These are phyloP conservation scores for Candida berthetii DNA, from an alignment of 805 yeast species.

Conservation along the genomic window DNA sequence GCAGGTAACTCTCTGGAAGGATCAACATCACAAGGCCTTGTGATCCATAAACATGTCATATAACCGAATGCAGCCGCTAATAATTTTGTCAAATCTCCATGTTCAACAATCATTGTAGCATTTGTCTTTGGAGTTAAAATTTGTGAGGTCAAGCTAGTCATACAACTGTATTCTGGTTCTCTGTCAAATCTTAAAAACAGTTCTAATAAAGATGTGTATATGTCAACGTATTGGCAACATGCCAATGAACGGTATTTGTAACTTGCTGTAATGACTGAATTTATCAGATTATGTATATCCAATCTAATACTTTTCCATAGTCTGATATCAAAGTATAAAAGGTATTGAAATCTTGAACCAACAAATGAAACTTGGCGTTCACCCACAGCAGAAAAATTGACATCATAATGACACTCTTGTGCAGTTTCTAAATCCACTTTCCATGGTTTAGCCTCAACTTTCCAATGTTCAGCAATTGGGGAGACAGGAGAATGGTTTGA, in stretches of 20 bases:
- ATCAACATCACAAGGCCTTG: slow-evolving; percentile 36
- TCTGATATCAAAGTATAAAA: slow-evolving; percentile 57
- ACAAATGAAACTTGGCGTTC: slow-evolving; percentile 16
- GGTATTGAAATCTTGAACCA: slow-evolving; percentile 36
- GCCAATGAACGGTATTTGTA: slow-evolving; percentile 48
- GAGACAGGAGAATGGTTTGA: neutral
- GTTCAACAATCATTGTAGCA: slow-evolving; percentile 54
- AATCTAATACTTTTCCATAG: slow-evolving; percentile 62
- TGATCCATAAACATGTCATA: slow-evolving; percentile 47
- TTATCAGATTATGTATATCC: slow-evolving; percentile 55
- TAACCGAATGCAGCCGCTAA: slow-evolving; percentile 59
- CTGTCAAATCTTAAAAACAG: slow-evolving; percentile 63
- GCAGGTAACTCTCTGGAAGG: slow-evolving; percentile 11
- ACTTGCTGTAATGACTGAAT: slow-evolving; percentile 59
- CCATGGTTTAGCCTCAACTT: slow-evolving; percentile 37
- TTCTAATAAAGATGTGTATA: slow-evolving; percentile 72
- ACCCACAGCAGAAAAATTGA: slow-evolving; percentile 4
- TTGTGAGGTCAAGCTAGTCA: slow-evolving; percentile 70
- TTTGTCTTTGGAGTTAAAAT: slow-evolving; percentile 73
- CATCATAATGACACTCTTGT: slow-evolving; percentile 38
- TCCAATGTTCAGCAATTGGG: slow-evolving; percentile 29
- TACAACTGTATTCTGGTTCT: slow-evolving; percentile 74
- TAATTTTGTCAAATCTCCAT: slow-evolving; percentile 59
- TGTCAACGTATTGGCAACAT: slow-evolving; percentile 75
- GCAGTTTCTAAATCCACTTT: slow-evolving; percentile 34